Evolutionary conservation across 768 basidiomycete species (phyloP).

Genomic region (Serendipita indica): DNA sequence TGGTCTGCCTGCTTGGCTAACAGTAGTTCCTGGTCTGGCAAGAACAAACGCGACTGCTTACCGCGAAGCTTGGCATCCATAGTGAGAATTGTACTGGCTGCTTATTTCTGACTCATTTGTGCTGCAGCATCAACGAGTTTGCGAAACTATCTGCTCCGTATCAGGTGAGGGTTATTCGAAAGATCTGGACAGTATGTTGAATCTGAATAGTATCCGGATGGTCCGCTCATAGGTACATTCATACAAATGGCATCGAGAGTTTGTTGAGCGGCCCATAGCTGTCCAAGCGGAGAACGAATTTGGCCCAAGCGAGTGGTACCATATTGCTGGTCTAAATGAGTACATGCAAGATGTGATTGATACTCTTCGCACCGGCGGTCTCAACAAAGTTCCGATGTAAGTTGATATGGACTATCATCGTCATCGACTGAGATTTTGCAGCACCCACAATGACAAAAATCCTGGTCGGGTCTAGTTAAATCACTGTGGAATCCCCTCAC

Average conservation of each 20-base stretch:
- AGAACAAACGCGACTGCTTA: constrained; percentile 16
- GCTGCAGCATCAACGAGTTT: constrained; percentile 16
- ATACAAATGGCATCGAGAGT: no score
- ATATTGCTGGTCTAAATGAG: constrained; percentile 15
- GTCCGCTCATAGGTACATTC: constrained; percentile 17
- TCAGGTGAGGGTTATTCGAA: neutral
- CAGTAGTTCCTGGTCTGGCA: constrained; percentile 16
- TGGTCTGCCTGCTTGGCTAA: constrained; percentile 20
- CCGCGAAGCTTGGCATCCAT: constrained; percentile 17
- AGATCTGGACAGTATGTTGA: neutral
- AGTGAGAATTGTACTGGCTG: neutral
- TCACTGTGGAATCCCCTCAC: no score
- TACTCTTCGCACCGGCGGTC: constrained; percentile 16
- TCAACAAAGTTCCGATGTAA: constrained; percentile 17
- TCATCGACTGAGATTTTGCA: constrained; percentile 3
- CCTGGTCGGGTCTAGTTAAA: no score
- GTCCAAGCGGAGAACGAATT: constrained; percentile 19
- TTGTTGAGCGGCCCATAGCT: no score
- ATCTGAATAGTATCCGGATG: constrained; percentile 17
- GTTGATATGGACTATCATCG: neutral
- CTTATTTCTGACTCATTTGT: constrained; percentile 2
- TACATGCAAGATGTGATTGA: constrained; percentile 17
- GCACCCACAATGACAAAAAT: constrained; percentile 19
- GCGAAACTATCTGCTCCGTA: neutral
- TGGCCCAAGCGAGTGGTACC: constrained; percentile 7